Evolutionary conservation across 495 filamentous ascomycete genomes (phyloP).

Genomic region (Podospora pseudopauciseta): DNA sequence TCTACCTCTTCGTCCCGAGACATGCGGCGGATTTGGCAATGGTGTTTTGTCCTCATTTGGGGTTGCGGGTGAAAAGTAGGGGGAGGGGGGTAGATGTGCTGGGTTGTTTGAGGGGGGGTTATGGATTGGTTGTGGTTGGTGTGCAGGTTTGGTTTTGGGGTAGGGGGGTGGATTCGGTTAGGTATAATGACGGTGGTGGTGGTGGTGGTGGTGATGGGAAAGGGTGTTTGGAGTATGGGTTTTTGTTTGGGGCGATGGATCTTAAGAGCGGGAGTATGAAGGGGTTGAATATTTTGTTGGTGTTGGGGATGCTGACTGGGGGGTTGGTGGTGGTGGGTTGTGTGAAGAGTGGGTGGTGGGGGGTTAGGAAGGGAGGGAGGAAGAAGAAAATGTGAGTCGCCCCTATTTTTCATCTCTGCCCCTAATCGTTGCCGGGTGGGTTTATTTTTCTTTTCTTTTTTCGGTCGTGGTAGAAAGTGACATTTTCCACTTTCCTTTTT

Average conservation of each 20-base stretch:
- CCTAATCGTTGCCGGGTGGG: background rate
- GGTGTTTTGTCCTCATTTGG: constrained; percentile 24
- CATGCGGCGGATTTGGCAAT: constrained; percentile 34
- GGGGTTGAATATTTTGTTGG: constrained; percentile 25
- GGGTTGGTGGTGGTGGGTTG: constrained; percentile 14
- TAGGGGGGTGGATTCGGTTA: constrained; percentile 16
- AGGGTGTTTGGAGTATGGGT: constrained; percentile 23
- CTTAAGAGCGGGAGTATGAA: constrained; percentile 22
- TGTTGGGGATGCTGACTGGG: constrained; percentile 18
- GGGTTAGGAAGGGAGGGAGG: background rate
- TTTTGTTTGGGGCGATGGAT: constrained; percentile 25
- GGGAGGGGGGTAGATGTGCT: background rate
- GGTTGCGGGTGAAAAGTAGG: constrained; percentile 4
- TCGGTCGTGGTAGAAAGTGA: background rate
- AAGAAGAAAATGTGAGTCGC: constrained; percentile 3
- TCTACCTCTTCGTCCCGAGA: constrained; percentile 32
- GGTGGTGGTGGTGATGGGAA: background rate
- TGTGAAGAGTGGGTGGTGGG: background rate
- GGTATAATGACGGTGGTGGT: background rate
- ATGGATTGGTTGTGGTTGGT: constrained; percentile 28
- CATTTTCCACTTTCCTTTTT: constrained; percentile 1
- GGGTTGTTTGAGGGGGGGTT: constrained; percentile 9
- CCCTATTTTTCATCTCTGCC: background rate
- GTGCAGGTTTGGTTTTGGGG: constrained; percentile 44
- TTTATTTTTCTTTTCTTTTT: background rate